Conservation (phyloP, 352 stramenopile species). For the Globisporangium sylvaticum region DNA sequence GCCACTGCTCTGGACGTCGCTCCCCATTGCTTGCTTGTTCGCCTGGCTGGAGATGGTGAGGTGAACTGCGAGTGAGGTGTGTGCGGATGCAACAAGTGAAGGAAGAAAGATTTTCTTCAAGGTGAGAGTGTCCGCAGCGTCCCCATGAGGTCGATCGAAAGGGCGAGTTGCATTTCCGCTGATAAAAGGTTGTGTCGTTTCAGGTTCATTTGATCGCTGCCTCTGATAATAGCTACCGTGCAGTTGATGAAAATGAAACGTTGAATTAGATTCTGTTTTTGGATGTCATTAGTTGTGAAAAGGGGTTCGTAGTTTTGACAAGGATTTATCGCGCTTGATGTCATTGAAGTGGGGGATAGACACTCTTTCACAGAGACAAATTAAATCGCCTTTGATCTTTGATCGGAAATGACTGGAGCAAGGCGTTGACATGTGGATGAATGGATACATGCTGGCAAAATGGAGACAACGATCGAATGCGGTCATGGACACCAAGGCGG, state of each 20-base stretch:
- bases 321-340: not conserved
- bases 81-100: not conserved
- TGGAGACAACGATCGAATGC: not conserved
- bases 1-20: not conserved
- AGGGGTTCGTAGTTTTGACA: too few species aligned
- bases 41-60: not conserved
- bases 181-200: constrained; percentile 1
- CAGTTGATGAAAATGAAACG: not conserved
- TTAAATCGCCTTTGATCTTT: too few species aligned
- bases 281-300: too few species aligned
- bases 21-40: not conserved
- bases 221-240: not conserved
- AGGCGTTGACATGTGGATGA: not conserved
- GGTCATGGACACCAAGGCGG: not conserved
- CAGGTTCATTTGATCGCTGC: not conserved
- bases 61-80: not conserved
- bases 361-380: too few species aligned
- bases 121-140: not conserved
- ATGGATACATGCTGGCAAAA: not conserved
- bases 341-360: too few species aligned
- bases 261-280: not conserved
- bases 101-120: not conserved
- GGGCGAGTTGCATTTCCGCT: not conserved
- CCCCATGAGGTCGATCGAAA: not conserved
- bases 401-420: not conserved